phyloP scores from a whole-genome alignment of 805 yeast genomes.

The Zygotorulaspora sp. region DNA sequence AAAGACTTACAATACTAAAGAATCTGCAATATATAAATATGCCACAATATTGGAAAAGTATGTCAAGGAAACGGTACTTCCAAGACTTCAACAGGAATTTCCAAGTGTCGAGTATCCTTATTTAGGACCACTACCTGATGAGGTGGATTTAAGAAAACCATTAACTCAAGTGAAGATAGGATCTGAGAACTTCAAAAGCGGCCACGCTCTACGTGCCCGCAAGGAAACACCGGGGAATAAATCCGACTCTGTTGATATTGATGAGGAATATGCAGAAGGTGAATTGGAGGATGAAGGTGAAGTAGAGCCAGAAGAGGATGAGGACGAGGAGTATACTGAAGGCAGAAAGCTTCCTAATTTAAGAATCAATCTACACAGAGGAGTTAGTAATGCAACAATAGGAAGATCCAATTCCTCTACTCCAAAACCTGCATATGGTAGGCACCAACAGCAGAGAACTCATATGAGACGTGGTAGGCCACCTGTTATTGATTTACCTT shows the following conservation, averaged over 20 bases:
- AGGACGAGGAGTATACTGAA: constrained; percentile 17
- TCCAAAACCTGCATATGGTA: constrained; percentile 24
- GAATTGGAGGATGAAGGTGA: constrained; percentile 16
- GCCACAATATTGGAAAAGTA: constrained; percentile 50
- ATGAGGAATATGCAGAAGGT: constrained; percentile 13
- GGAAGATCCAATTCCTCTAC: constrained; percentile 23
- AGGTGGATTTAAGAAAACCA: constrained; percentile 16
- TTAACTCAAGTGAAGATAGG: neutral
- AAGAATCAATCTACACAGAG: constrained; percentile 12
- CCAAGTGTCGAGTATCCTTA: constrained; percentile 42
- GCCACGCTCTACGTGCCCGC: neutral
- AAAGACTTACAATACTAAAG: constrained; percentile 70
- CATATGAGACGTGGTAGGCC: constrained; percentile 36
- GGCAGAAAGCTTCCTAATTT: constrained; percentile 13
- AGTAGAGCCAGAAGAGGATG: constrained; percentile 15
- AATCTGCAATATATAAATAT: constrained; percentile 60
- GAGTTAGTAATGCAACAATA: constrained; percentile 9
- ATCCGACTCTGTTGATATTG: constrained; percentile 3
- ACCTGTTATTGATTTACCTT: constrained; percentile 39
- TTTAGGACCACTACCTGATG: constrained; percentile 66
- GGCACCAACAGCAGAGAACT: constrained; percentile 25
- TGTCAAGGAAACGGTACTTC: constrained; percentile 36
- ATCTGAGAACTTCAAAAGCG: neutral
- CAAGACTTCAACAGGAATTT: constrained; percentile 32
- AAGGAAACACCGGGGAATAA: neutral